phyloP scores from a whole-genome alignment of 2,329 filamentous ascomycete genomes.

The Penicillium janthinellum region DNA sequence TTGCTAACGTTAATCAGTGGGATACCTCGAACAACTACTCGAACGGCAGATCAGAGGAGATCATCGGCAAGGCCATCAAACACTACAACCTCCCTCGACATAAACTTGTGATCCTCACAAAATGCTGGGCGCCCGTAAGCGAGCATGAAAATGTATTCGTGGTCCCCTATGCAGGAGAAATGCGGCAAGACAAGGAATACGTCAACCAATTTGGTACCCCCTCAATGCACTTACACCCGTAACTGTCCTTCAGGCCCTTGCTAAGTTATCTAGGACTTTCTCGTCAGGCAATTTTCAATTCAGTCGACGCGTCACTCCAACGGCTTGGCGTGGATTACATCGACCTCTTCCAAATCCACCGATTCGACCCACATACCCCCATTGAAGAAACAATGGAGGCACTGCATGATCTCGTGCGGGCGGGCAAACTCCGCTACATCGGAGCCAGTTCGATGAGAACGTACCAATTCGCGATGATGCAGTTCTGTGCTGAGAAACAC shows the following conservation, averaged over 20 bases:
- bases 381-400: slow-evolving; percentile 53
- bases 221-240: neutral
- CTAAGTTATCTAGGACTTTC: slow-evolving; percentile 48
- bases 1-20: slow-evolving; percentile 19
- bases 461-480: slow-evolving; percentile 43
- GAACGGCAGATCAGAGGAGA: slow-evolving; percentile 57
- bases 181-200: slow-evolving; percentile 52
- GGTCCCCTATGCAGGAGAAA: slow-evolving; percentile 42
- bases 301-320: slow-evolving; percentile 51
- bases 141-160: slow-evolving; percentile 35
- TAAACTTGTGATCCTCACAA: slow-evolving; percentile 60
- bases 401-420: slow-evolving; percentile 42
- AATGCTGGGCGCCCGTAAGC: slow-evolving; percentile 50
- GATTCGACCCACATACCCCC: slow-evolving; percentile 34
- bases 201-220: slow-evolving; percentile 42
- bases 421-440: slow-evolving; percentile 39
- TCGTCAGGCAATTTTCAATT: slow-evolving; percentile 62
- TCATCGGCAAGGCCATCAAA: slow-evolving; percentile 60
- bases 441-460: slow-evolving; percentile 24
- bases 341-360: slow-evolving; percentile 7
- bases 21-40: slow-evolving; percentile 53
- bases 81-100: slow-evolving; percentile 59
- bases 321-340: slow-evolving; percentile 2
- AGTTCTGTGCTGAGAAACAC: slow-evolving; percentile 57
- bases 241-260: neutral